Evolutionary conservation across 352 stramenopile genomes (phyloP), one percentile per base, ranked within the genome.

Genomic region (Phytophthora hybrid): DNA sequence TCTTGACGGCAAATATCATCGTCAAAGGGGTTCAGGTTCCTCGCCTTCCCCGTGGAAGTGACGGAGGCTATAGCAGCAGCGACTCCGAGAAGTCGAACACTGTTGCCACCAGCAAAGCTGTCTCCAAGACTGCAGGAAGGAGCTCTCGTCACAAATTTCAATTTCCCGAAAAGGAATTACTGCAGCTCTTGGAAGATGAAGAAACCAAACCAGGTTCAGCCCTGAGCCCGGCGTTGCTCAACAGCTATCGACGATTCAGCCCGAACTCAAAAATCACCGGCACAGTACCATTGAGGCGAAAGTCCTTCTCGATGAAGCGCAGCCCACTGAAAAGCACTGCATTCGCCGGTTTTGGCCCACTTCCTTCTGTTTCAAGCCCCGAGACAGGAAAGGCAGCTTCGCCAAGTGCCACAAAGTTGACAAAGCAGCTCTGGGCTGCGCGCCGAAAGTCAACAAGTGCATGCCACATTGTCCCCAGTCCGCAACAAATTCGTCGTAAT

Each of bases 241-340:
- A 74, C 8, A 67, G 76, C 23, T 61, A 77, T 47, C 74, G 75
- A 0, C 67, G 77, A 14, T 78, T 76, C 51, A 88, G 75, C 47
- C 73, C 76, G 5, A 79, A 69, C 9, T 73, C 73, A 1, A 77
- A 69, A 21, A 87, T 88, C 59, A 78, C 76, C 6, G 78, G 74
- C 0, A 57, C 74, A 5, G 76, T 93, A 6, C 73, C 85, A 8
- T 66, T 93, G 34, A 77, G 84, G 9, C 73, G 86, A 16, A 88
- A 89, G 55, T 93, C 84, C 1, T 93, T 93, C 71, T 81, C 76
- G 41, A 89, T 92, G 66, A 93, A 89, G 55, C 84, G 85, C 23
- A 86, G 74, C n/a, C 73, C 86, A 1, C 59, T 71, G 18, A 92
- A 91, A 74, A 77, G 71, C 34, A 53, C 68, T 21, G 9, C 53